phyloP scores from a whole-genome alignment of 2,329 filamentous ascomycete species.

The Capronia americana region DNA sequence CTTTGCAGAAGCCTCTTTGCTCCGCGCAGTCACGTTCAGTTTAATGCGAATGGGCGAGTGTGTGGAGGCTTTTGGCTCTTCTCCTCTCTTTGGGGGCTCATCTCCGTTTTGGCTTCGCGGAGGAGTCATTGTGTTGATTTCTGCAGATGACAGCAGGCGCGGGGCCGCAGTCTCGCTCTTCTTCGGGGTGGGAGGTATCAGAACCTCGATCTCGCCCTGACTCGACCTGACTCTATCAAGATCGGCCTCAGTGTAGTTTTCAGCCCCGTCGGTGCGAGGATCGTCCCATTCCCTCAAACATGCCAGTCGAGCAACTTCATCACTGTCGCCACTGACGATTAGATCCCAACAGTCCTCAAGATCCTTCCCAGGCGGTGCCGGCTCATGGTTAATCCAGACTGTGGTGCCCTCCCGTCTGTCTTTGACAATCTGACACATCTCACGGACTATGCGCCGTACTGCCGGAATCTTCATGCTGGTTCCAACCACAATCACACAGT shows the following conservation, averaged over 20 bases:
- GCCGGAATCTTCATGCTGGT: conserved; percentile 96
- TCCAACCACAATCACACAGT: conserved; percentile 92
- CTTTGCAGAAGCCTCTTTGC: conserved; percentile 37
- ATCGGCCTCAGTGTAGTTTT: conserved; percentile 54
- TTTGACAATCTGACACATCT: conserved; percentile 87
- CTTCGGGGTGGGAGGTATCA: conserved; percentile 47
- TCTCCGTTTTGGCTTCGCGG: conserved; percentile 48
- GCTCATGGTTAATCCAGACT: conserved; percentile 92
- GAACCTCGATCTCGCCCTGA: conserved; percentile 48
- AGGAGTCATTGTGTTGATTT: conserved; percentile 45
- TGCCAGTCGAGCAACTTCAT: conserved; percentile 79
- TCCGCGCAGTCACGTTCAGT: conserved; percentile 33
- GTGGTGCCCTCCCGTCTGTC: conserved; percentile 82
- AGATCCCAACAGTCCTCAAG: conserved; percentile 94
- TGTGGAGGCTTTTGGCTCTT: conserved; percentile 3
- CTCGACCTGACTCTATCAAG: conserved; percentile 51
- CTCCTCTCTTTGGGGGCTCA: conserved; percentile 2
- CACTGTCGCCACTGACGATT: conserved; percentile 83
- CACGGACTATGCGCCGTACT: conserved; percentile 84
- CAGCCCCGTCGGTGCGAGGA: conserved; percentile 48
- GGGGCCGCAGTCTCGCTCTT: conserved; percentile 43
- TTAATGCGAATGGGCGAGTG: conserved; percentile 31
- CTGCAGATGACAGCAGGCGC: conserved; percentile 22
- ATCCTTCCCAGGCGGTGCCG: conserved; percentile 80
- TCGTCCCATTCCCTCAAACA: conserved; percentile 67